phyloP scores from a whole-genome alignment of 1,139 yeast genomes.

The Diutina pseudorugosa region DNA sequence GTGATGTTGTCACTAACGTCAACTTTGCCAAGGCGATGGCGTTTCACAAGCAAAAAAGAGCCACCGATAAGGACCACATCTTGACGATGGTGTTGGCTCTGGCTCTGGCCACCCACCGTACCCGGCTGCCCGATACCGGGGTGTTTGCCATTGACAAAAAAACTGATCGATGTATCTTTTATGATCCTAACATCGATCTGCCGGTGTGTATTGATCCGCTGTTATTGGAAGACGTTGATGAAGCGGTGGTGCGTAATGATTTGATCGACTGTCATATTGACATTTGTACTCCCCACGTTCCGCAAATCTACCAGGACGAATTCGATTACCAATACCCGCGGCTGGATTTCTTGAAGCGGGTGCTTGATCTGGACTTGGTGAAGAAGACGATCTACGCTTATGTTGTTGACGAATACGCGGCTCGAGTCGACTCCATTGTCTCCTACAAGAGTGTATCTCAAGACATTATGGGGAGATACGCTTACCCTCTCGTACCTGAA shows the following conservation, averaged over 20 bases:
- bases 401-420: slow-evolving; percentile 62
- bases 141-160: slow-evolving; percentile 68
- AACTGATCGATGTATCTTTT: slow-evolving; percentile 68
- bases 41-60: slow-evolving; percentile 60
- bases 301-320: slow-evolving; percentile 90
- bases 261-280: slow-evolving; percentile 93
- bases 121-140: slow-evolving; percentile 75
- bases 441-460: slow-evolving; percentile 89
- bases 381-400: slow-evolving; percentile 88
- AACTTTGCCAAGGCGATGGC: slow-evolving; percentile 65
- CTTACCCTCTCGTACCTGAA: slow-evolving; percentile 87
- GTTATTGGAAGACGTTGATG: slow-evolving; percentile 58
- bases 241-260: slow-evolving; percentile 74
- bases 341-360: slow-evolving; percentile 82
- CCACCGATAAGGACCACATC: slow-evolving; percentile 76
- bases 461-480: slow-evolving; percentile 83
- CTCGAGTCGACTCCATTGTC: slow-evolving; percentile 88
- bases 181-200: slow-evolving; percentile 36
- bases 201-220: slow-evolving; percentile 74
- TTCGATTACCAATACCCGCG: slow-evolving; percentile 86
- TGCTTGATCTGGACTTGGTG: slow-evolving; percentile 77
- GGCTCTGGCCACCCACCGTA: slow-evolving; percentile 77
- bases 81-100: slow-evolving; percentile 87
- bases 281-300: slow-evolving; percentile 89
- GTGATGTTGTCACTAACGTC: slow-evolving; percentile 88